A percentile compares a stretch with the other conserved stretches of the same genome.
Evolutionary conservation across 1,284 basidiomycete genomes (phyloP).

Genomic region (Neolentinus lepideus): DNA sequence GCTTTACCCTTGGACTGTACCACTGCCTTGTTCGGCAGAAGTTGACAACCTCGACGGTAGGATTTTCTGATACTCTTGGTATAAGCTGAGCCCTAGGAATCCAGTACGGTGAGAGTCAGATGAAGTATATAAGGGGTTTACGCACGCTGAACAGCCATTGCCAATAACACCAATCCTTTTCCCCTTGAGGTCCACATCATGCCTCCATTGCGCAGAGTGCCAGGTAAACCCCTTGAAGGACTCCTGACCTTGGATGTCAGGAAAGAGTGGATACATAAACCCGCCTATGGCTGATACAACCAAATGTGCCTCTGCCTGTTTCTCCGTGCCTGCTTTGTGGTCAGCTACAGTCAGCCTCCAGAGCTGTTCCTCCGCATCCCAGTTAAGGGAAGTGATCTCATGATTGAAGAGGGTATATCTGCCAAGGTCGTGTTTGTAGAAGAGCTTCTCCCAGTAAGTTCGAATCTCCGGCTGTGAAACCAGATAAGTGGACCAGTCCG

Average conservation of each 20-base stretch:
- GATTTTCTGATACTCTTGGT: constrained; percentile 40
- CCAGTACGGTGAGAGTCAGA: constrained; percentile 4
- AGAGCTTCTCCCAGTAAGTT: constrained; percentile 42
- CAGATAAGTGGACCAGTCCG: constrained; percentile 39
- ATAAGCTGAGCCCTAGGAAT: constrained; percentile 43
- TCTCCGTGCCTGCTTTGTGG: constrained; percentile 21
- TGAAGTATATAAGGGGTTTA: constrained; percentile 13
- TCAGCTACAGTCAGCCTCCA: constrained; percentile 34
- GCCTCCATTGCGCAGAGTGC: constrained; percentile 52
- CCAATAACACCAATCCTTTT: constrained; percentile 58
- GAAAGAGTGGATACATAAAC: constrained; percentile 38
- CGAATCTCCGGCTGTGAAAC: constrained; percentile 41
- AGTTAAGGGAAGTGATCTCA: constrained; percentile 32
- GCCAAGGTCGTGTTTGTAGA: constrained; percentile 32
- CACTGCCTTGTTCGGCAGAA: constrained; percentile 48
- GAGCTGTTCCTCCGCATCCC: constrained; percentile 32
- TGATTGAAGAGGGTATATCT: constrained; percentile 34
- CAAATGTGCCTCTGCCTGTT: constrained; percentile 28
- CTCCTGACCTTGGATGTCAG: constrained; percentile 35
- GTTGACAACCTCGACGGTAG: constrained; percentile 40
- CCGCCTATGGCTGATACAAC: constrained; percentile 37
- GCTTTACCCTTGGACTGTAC: constrained; percentile 36
- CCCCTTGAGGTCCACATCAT: constrained; percentile 42
- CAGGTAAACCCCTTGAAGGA: constrained; percentile 43
- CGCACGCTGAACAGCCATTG: constrained; percentile 55